A percentile compares a stretch with the other conserved stretches of the same genome.
These are phyloP conservation scores for Spergularia bocconei DNA, from an alignment of 148 eudicot species.

Conservation along the genomic window DNA sequence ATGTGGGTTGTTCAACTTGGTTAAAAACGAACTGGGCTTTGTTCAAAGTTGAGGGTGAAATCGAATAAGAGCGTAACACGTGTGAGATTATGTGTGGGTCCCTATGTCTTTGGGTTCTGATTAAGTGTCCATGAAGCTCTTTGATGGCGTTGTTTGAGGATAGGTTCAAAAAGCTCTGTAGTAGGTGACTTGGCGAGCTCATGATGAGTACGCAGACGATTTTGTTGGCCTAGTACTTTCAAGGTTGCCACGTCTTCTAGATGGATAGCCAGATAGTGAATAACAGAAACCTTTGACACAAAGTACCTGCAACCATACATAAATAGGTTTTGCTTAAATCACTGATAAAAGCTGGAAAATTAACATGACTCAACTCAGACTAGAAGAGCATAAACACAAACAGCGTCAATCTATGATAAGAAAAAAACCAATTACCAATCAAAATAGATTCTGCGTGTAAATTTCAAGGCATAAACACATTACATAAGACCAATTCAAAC, in stretches of 20 bases:
- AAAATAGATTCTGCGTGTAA: too few relatives aligned
- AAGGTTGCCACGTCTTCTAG: slow-evolving; percentile 39
- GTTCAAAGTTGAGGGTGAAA: slow-evolving; percentile 35
- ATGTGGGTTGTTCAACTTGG: slow-evolving; percentile 40
- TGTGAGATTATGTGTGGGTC: slow-evolving; percentile 41
- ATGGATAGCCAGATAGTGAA: slow-evolving; percentile 49
- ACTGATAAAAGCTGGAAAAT: background rate
- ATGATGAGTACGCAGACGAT: slow-evolving; percentile 36
- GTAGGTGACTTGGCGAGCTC: slow-evolving; percentile 54
- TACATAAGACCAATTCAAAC: too few relatives aligned
- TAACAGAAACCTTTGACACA: slow-evolving; percentile 44
- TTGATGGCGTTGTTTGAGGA: slow-evolving; percentile 40
- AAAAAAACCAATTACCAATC: too few relatives aligned
- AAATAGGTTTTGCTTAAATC: background rate
- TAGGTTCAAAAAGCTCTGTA: slow-evolving; percentile 63
- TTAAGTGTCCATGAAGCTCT: slow-evolving; percentile 56
- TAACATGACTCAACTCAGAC: background rate
- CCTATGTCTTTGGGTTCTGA: slow-evolving; percentile 46
- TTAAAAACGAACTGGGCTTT: slow-evolving; percentile 51
- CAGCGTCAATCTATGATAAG: too few relatives aligned
- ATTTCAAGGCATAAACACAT: too few relatives aligned
- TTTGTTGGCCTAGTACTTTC: slow-evolving; percentile 36
- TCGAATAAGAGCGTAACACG: slow-evolving; percentile 50
- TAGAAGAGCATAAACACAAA: too few relatives aligned
- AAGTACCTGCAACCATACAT: slow-evolving; percentile 51